Evolutionary conservation across 176 grass and related monocot species (phyloP).

Genomic region (Oryza brachyantha): DNA sequence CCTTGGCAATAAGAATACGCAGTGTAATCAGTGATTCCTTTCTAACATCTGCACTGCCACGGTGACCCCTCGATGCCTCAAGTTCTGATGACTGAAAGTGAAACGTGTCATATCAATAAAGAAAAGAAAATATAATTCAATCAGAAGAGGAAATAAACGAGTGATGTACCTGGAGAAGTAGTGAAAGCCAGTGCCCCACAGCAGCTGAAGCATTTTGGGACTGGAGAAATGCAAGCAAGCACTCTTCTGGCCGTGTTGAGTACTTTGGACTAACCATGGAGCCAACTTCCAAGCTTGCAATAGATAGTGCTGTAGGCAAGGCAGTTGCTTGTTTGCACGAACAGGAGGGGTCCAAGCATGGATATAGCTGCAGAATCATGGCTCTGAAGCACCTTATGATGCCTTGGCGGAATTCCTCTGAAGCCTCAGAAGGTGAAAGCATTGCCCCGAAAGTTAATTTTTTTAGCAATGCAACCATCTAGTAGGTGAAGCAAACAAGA

Average conservation of each 20-base stretch:
- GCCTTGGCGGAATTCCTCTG: slow-evolving; percentile 82
- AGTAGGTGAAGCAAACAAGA: background rate
- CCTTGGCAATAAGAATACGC: slow-evolving; percentile 83
- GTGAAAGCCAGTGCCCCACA: slow-evolving; percentile 86
- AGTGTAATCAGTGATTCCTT: slow-evolving; percentile 78
- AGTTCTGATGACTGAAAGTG: slow-evolving; percentile 50
- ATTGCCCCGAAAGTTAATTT: slow-evolving; percentile 73
- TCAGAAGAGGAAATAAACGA: background rate
- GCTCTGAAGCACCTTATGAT: slow-evolving; percentile 82
- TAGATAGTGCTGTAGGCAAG: slow-evolving; percentile 35
- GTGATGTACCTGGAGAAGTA: slow-evolving; percentile 73
- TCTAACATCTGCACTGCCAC: slow-evolving; percentile 73
- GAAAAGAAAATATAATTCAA: background rate
- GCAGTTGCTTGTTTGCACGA: slow-evolving; percentile 56
- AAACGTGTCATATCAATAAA: slow-evolving; percentile 12
- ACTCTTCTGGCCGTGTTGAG: slow-evolving; percentile 50
- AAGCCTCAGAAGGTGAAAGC: slow-evolving; percentile 75
- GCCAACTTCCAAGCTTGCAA: slow-evolving; percentile 21
- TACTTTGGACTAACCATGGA: slow-evolving; percentile 22
- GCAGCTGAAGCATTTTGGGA: slow-evolving; percentile 85
- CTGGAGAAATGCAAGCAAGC: slow-evolving; percentile 78
- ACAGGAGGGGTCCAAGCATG: slow-evolving; percentile 59
- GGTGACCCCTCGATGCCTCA: slow-evolving; percentile 77
- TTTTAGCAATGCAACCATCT: slow-evolving; percentile 83
- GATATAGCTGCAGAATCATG: slow-evolving; percentile 69